phyloP scores from a whole-genome alignment of 1,139 yeast species.

The Protomyces macrosporus region DNA sequence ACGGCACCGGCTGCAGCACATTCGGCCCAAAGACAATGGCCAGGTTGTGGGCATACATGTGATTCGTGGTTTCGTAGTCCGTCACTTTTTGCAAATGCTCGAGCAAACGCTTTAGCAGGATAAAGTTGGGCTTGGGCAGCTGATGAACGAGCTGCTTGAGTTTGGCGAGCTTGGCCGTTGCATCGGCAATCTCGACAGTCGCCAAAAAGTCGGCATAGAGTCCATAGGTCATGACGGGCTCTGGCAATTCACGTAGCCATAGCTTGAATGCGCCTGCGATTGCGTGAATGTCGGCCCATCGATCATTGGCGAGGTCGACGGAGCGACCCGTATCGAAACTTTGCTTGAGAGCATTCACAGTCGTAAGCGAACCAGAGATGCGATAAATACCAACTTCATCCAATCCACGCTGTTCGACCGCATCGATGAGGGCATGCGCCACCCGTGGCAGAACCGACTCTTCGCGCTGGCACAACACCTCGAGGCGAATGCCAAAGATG shows the following conservation, averaged over 20 bases:
- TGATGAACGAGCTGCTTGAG: slow-evolving; percentile 46
- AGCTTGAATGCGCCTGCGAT: slow-evolving; percentile 85
- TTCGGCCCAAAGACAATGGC: slow-evolving; percentile 96
- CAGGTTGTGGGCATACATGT: slow-evolving; percentile 74
- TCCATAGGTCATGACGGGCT: slow-evolving; percentile 65
- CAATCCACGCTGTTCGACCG: slow-evolving; percentile 69
- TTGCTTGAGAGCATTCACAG: slow-evolving; percentile 61
- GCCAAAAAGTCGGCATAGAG: slow-evolving; percentile 51
- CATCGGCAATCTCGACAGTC: slow-evolving; percentile 30
- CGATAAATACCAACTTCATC: slow-evolving; percentile 91
- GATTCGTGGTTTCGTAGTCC: slow-evolving; percentile 57
- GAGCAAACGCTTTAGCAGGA: slow-evolving; percentile 60
- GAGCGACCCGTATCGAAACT: slow-evolving; percentile 70
- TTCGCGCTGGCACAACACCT: slow-evolving; percentile 50
- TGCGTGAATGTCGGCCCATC: slow-evolving; percentile 78
- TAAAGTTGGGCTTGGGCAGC: slow-evolving; percentile 63
- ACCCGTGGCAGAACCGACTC: slow-evolving; percentile 57
- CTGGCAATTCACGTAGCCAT: slow-evolving; percentile 82
- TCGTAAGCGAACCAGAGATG: slow-evolving; percentile 81
- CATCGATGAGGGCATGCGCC: slow-evolving; percentile 59
- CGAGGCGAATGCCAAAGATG: slow-evolving; percentile 87
- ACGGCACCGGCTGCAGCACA: slow-evolving; percentile 43
- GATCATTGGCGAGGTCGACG: slow-evolving; percentile 59
- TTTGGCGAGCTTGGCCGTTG: slow-evolving; percentile 39
- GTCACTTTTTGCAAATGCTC: slow-evolving; percentile 54